Evolutionary conservation across 768 basidiomycete species (phyloP).

Genomic region (Pulveroboletus ravenelii): DNA sequence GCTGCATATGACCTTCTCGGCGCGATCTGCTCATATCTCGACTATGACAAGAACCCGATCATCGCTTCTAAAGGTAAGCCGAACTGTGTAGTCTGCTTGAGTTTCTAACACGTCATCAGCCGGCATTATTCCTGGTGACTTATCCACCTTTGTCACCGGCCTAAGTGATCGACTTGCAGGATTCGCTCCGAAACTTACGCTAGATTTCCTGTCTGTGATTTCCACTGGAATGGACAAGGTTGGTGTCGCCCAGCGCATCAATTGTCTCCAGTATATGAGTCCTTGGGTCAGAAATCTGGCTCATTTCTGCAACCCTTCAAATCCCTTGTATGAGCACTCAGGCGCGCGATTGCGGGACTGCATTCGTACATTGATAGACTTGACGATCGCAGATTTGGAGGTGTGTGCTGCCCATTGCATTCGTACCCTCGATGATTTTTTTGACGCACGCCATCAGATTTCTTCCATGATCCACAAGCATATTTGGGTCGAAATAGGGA

Average conservation of each 20-base stretch:
- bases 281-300: constrained; percentile 87
- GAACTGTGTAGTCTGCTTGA: neutral
- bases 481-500: constrained; percentile 75
- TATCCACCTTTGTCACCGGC: constrained; percentile 53
- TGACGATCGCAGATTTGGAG: constrained; percentile 69
- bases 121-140: constrained; percentile 66
- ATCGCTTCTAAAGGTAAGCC: constrained; percentile 63
- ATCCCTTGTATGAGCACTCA: constrained; percentile 63
- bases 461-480: constrained; percentile 62
- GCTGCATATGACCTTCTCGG: constrained; percentile 79
- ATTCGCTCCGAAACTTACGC: constrained; percentile 75
- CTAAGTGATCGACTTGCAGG: constrained; percentile 70
- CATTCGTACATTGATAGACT: constrained; percentile 70
- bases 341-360: constrained; percentile 76
- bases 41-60: constrained; percentile 68
- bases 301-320: constrained; percentile 64
- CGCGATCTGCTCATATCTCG: constrained; percentile 71
- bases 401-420: constrained; percentile 40
- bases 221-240: constrained; percentile 55
- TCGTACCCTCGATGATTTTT: neutral
- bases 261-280: constrained; percentile 74
- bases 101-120: constrained; percentile 36
- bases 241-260: constrained; percentile 51
- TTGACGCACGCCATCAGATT: constrained; percentile 41
- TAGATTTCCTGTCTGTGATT: constrained; percentile 89